These are phyloP conservation scores for Scolecobasidium constrictum DNA, from an alignment of 2,329 filamentous ascomycete species.

Conservation along the genomic window DNA sequence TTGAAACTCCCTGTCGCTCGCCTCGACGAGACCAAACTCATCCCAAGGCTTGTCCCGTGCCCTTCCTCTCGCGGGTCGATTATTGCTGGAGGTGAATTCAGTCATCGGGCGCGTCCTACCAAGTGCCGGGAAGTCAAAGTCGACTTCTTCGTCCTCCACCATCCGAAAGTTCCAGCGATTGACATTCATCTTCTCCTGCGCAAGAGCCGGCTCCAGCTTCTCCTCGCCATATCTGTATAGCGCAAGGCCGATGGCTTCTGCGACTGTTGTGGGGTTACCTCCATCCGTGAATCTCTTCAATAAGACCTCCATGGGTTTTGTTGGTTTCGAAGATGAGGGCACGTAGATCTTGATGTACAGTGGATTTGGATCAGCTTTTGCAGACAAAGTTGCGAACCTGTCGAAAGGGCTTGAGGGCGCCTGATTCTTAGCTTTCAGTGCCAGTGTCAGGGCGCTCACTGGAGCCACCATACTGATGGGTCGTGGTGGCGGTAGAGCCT, in stretches of 20 bases:
- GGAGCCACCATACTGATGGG: constrained; percentile 63
- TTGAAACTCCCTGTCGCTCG: constrained; percentile 54
- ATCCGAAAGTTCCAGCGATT: constrained; percentile 77
- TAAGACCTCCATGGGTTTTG: constrained; percentile 59
- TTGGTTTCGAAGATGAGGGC: constrained; percentile 55
- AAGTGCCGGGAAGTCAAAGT: constrained; percentile 73
- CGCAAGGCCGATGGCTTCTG: constrained; percentile 71
- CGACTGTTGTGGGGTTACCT: constrained; percentile 59
- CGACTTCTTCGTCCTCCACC: constrained; percentile 75
- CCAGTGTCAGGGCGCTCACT: constrained; percentile 59
- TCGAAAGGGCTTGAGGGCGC: constrained; percentile 64
- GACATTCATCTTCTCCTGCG: constrained; percentile 58
- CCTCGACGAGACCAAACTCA: constrained; percentile 70
- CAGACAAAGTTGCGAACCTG: constrained; percentile 63
- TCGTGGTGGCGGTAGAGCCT: constrained; percentile 59
- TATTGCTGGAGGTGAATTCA: constrained; percentile 70
- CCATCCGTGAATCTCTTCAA: constrained; percentile 60
- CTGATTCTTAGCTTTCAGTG: constrained; percentile 60
- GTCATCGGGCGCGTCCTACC: constrained; percentile 63
- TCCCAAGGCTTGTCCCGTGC: constrained; percentile 69
- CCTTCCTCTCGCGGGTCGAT: constrained; percentile 51
- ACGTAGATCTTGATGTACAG: constrained; percentile 68
- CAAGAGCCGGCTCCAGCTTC: constrained; percentile 56
- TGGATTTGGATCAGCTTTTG: constrained; percentile 67
- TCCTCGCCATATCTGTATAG: constrained; percentile 71